Evolutionary conservation across 495 filamentous ascomycete genomes (phyloP).

Genomic region (Peziza echinospora): DNA sequence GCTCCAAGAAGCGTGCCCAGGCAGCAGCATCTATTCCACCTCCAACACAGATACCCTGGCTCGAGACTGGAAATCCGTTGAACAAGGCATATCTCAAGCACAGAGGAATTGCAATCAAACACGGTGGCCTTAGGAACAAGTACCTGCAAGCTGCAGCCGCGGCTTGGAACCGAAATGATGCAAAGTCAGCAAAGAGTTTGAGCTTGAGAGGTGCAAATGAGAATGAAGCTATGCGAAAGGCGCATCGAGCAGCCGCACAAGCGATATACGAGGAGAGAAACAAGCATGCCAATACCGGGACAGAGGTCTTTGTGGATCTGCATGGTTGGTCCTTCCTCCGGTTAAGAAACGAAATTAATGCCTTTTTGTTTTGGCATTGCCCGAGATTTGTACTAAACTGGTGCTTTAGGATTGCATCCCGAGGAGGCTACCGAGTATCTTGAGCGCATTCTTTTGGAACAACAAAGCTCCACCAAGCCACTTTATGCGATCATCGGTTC

Average conservation of each 20-base stretch:
- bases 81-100: slow-evolving; percentile 91
- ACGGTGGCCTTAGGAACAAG: slow-evolving; percentile 87
- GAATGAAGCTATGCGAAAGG: slow-evolving; percentile 92
- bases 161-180: slow-evolving; percentile 98
- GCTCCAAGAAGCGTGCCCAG: slow-evolving; percentile 15
- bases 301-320: slow-evolving; percentile 83
- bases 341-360: no score
- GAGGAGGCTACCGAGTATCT: slow-evolving; percentile 95
- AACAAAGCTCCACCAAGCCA: slow-evolving; percentile 46
- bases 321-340: slow-evolving; percentile 34
- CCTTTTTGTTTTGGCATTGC: background rate
- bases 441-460: slow-evolving; percentile 63
- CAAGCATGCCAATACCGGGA: slow-evolving; percentile 34
- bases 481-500: slow-evolving; percentile 94
- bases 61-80: slow-evolving; percentile 75
- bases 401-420: slow-evolving; percentile 47
- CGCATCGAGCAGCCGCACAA: slow-evolving; percentile 81
- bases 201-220: slow-evolving; percentile 86
- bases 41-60: slow-evolving; percentile 88
- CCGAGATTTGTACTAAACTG: background rate
- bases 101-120: slow-evolving; percentile 82
- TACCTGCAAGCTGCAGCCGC: slow-evolving; percentile 96
- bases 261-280: slow-evolving; percentile 89
- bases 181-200: slow-evolving; percentile 83
- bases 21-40: slow-evolving; percentile 43